These are phyloP conservation scores for Gossypium mustelinum DNA, from an alignment of 345 rosid species.

Conservation along the genomic window DNA sequence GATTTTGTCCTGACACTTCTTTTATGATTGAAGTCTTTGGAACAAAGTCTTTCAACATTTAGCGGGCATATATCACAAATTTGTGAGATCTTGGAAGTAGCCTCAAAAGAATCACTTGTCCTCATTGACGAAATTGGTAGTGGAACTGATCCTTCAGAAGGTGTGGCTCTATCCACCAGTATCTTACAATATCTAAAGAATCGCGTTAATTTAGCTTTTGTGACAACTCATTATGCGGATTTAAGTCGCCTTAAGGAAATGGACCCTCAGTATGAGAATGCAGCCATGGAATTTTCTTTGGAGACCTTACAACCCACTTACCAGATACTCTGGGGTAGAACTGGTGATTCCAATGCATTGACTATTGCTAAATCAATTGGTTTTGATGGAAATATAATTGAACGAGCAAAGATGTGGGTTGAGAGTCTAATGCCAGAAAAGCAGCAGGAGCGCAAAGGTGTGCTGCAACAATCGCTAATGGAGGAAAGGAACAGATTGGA, in stretches of 20 bases:
- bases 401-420: conserved; percentile 62
- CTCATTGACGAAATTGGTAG: conserved; percentile 90
- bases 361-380: conserved; percentile 78
- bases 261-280: conserved; percentile 68
- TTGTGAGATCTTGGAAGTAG: conserved; percentile 60
- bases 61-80: conserved; percentile 82
- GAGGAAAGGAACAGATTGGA: conserved; percentile 72
- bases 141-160: conserved; percentile 97
- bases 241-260: conserved; percentile 74
- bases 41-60: conserved; percentile 87
- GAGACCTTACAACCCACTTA: conserved; percentile 81
- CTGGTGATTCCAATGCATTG: conserved; percentile 84
- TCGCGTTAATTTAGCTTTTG: conserved; percentile 58
- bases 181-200: conserved; percentile 64
- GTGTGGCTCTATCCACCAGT: conserved; percentile 81
- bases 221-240: conserved; percentile 90
- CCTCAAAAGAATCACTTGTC: conserved; percentile 74
- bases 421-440: conserved; percentile 69
- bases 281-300: conserved; percentile 90
- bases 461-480: conserved; percentile 60
- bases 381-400: conserved; percentile 57
- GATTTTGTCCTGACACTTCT: conserved; percentile 37
- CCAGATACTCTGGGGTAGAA: conserved; percentile 75
- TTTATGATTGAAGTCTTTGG: conserved; percentile 68
- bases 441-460: conserved; percentile 60